phyloP scores from a whole-genome alignment of 176 grass and related monocot genomes.

The Paspalum vaginatum region DNA sequence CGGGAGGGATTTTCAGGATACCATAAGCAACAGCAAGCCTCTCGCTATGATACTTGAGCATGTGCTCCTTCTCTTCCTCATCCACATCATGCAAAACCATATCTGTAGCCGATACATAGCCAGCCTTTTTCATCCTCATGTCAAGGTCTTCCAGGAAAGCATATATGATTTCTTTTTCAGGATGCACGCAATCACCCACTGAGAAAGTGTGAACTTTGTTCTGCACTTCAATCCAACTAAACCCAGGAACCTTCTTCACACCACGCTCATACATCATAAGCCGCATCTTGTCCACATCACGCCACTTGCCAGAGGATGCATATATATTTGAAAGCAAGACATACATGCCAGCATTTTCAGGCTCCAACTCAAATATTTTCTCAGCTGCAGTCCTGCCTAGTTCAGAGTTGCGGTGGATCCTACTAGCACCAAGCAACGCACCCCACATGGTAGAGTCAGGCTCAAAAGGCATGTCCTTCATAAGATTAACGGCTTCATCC shows the following conservation, averaged over 20 bases:
- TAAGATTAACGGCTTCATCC: constrained; percentile 76
- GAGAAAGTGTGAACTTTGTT: constrained; percentile 89
- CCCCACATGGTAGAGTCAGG: constrained; percentile 90
- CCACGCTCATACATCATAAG: constrained; percentile 71
- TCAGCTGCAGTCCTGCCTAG: constrained; percentile 77
- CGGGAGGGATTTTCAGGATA: constrained; percentile 76
- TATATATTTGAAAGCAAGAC: constrained; percentile 97
- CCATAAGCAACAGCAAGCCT: constrained; percentile 93
- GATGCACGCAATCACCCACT: constrained; percentile 72
- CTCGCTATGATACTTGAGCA: constrained; percentile 92
- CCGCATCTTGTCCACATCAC: constrained; percentile 79
- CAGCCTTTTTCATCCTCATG: constrained; percentile 77
- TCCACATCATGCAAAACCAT: constrained; percentile 97
- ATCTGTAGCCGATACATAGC: constrained; percentile 78
- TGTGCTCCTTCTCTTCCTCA: constrained; percentile 94
- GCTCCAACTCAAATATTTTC: constrained; percentile 93
- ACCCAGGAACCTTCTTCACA: constrained; percentile 85
- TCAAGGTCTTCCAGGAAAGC: constrained; percentile 77
- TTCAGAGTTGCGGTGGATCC: constrained; percentile 84
- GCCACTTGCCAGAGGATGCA: constrained; percentile 82
- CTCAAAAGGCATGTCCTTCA: constrained; percentile 83
- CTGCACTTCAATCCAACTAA: constrained; percentile 94
- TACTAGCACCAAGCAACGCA: constrained; percentile 91
- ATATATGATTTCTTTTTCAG: constrained; percentile 89
- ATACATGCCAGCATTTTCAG: constrained; percentile 90